phyloP scores from a whole-genome alignment of 2,329 filamentous ascomycete species.

The Alternaria sp. region DNA sequence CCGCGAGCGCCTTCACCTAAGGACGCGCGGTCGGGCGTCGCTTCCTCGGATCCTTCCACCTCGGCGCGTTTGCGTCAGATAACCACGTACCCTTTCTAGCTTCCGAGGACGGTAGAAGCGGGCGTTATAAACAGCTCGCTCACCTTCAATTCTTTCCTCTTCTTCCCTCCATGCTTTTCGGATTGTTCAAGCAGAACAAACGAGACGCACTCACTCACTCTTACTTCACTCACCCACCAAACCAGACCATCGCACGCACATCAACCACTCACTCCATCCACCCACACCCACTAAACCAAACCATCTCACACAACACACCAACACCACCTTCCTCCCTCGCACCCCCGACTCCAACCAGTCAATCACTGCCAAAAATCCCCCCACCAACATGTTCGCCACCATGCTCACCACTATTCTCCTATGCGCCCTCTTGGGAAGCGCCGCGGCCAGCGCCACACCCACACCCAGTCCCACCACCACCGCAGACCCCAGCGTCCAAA shows the following conservation, averaged over 20 bases:
- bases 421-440: background rate
- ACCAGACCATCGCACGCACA: background rate
- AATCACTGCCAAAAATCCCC: background rate
- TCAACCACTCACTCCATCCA: background rate
- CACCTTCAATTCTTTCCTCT: rapidly evolving
- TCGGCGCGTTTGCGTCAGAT: background rate
- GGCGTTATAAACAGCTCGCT: background rate
- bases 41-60: background rate
- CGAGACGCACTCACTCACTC: background rate
- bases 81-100: background rate
- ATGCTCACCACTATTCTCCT: background rate
- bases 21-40: background rate
- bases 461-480: background rate
- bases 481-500: background rate
- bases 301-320: background rate
- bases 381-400: background rate
- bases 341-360: rapidly evolving
- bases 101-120: background rate
- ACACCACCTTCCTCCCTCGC: background rate
- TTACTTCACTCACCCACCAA: background rate
- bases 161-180: background rate
- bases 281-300: background rate
- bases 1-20: background rate
- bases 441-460: background rate
- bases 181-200: background rate